A percentile compares a stretch with the other conserved stretches of the same genome.
These are phyloP conservation scores for Aspergillus sp. DNA, from an alignment of 2,329 filamentous ascomycete genomes.

Conservation along the genomic window DNA sequence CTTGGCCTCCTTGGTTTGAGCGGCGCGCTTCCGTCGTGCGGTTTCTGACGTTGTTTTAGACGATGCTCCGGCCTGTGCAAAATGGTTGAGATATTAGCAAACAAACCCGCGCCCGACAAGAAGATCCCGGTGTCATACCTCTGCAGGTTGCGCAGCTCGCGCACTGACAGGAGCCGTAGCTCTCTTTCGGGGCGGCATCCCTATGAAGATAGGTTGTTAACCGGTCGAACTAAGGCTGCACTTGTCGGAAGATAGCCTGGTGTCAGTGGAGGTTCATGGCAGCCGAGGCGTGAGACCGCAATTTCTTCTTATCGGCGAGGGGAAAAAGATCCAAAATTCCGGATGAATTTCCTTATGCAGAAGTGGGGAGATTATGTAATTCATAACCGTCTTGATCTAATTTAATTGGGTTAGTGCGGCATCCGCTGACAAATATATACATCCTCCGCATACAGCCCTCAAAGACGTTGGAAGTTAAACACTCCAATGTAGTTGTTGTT, in stretches of 20 bases:
- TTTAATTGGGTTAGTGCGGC: conserved; percentile 3
- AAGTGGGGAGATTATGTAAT: conserved; percentile 15
- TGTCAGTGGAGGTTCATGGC: conserved; percentile 13
- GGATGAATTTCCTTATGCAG: conserved; percentile 19
- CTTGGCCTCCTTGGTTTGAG: conserved; percentile 29
- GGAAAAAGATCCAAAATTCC: conserved; percentile 20
- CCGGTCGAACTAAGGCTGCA: not conserved
- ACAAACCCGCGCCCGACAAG: not conserved
- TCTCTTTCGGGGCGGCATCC: conserved; percentile 41
- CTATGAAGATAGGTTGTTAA: not conserved
- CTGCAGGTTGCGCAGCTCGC: conserved; percentile 28
- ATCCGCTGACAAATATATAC: conserved; percentile 6
- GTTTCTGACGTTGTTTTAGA: conserved; percentile 22
- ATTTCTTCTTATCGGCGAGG: conserved; percentile 27
- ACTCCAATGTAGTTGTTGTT: too few species aligned
- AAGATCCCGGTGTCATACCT: conserved; percentile 29
- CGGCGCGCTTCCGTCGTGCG: conserved; percentile 27
- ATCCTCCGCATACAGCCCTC: not conserved
- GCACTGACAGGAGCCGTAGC: conserved; percentile 30
- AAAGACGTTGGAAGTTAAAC: too few species aligned
- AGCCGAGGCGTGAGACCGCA: conserved; percentile 12
- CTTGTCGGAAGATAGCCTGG: not conserved
- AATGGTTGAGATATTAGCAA: conserved; percentile 13
- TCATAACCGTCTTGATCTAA: conserved; percentile 4
- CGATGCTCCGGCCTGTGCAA: conserved; percentile 16